Conservation (phyloP, 352 stramenopile genomes). For the Phytophthora lateralis region DNA sequence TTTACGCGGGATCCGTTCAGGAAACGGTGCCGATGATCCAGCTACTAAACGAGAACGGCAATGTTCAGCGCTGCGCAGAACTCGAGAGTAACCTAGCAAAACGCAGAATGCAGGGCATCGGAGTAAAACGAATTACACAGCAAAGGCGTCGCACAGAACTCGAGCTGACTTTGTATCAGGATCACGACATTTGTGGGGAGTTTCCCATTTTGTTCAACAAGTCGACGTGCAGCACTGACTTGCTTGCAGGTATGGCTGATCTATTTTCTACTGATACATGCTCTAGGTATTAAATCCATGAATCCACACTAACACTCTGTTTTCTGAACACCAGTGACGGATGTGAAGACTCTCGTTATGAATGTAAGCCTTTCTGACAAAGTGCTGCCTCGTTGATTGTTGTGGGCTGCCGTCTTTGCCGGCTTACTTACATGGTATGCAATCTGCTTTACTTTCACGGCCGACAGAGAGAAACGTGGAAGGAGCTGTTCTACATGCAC, state of each 20-base stretch:
- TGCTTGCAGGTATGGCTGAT: constrained; percentile 49
- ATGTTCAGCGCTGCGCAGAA: constrained; percentile 42
- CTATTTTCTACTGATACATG: neutral
- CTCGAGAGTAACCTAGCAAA: constrained; percentile 38
- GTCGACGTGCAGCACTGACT: constrained; percentile 58
- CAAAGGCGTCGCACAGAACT: constrained; percentile 57
- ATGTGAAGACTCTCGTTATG: constrained; percentile 83
- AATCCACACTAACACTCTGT: neutral
- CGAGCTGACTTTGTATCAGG: constrained; percentile 80
- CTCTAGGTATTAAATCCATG: too few species aligned
- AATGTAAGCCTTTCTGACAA: constrained; percentile 48
- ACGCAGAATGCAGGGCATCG: constrained; percentile 33
- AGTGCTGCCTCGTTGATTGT: neutral
- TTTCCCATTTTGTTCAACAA: constrained; percentile 73
- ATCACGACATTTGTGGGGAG: constrained; percentile 81
- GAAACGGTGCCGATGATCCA: constrained; percentile 77
- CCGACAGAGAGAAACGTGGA: constrained; percentile 73
- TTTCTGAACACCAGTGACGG: constrained; percentile 43
- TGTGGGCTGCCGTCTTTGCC: neutral
- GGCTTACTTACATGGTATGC: neutral
- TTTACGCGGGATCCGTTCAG: constrained; percentile 79
- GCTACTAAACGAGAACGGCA: constrained; percentile 67
- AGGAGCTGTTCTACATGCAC: constrained; percentile 80
- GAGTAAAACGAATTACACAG: constrained; percentile 40
- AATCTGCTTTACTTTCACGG: neutral